A percentile compares a stretch with the other conserved stretches of the same genome.
phyloP scores from a whole-genome alignment of 2,329 filamentous ascomycete genomes.

The Cadophora gregata region DNA sequence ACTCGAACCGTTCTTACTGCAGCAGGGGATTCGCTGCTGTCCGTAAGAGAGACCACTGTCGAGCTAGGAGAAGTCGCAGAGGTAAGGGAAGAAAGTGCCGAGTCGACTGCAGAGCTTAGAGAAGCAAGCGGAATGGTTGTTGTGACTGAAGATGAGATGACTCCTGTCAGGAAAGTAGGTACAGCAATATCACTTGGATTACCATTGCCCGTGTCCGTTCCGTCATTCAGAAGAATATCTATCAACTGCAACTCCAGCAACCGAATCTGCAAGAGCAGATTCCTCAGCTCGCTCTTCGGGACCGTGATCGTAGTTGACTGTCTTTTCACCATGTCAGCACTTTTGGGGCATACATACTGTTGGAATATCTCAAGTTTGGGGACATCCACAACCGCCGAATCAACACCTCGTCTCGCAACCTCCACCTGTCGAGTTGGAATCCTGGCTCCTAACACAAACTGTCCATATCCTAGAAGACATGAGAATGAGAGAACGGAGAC shows the following conservation, averaged over 20 bases:
- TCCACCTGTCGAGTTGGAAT: slow-evolving; percentile 18
- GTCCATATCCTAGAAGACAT: slow-evolving; percentile 7
- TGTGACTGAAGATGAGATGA: background rate
- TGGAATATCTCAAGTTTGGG: slow-evolving; percentile 20
- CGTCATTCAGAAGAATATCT: background rate
- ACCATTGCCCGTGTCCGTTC: background rate
- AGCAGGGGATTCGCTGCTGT: background rate
- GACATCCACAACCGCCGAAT: background rate
- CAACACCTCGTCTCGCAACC: slow-evolving; percentile 4
- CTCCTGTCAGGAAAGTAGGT: background rate
- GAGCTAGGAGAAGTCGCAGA: background rate
- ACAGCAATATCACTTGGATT: background rate
- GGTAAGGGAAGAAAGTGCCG: background rate
- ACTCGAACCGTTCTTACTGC: background rate
- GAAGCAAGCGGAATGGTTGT: slow-evolving; percentile 13
- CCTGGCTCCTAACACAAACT: slow-evolving; percentile 3
- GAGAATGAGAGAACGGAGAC: slow-evolving; percentile 19
- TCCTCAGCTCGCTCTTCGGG: slow-evolving; percentile 18
- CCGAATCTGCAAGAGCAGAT: slow-evolving; percentile 20
- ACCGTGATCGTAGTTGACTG: slow-evolving; percentile 21
- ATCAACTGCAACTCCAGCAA: slow-evolving; percentile 17
- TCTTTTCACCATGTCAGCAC: slow-evolving; percentile 23
- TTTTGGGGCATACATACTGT: slow-evolving; percentile 32
- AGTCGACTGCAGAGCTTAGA: slow-evolving; percentile 4
- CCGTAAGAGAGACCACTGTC: background rate